Evolutionary conservation across 352 stramenopile species (phyloP).

Genomic region (Thraustochytrium striatum): DNA sequence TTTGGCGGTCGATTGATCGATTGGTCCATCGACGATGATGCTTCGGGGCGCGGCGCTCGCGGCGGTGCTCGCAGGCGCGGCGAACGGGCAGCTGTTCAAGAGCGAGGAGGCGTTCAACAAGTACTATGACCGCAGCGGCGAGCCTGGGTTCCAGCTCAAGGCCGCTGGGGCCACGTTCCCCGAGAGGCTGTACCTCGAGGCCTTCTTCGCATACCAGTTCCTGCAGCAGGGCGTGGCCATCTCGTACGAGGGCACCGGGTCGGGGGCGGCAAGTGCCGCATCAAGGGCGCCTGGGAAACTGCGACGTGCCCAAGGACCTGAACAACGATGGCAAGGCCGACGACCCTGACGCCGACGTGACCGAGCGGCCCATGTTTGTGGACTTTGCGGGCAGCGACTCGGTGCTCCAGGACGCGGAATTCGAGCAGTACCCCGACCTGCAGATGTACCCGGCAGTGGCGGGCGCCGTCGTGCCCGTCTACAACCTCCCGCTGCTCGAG

Average conservation of each 20-base stretch:
- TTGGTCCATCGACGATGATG: no score
- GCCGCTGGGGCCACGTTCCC: slow-evolving; percentile 34
- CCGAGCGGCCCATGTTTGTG: neutral
- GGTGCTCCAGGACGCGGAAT: slow-evolving; percentile 3
- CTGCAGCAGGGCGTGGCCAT: neutral
- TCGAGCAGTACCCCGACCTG: slow-evolving; percentile 14
- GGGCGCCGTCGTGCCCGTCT: slow-evolving; percentile 40
- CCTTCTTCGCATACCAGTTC: slow-evolving; percentile 36
- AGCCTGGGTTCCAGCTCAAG: neutral
- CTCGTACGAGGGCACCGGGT: neutral
- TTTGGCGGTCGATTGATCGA: no score
- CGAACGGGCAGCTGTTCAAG: no score
- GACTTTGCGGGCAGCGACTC: slow-evolving; percentile 39
- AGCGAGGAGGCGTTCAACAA: no score
- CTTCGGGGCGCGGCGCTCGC: no score
- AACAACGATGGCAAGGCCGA: neutral
- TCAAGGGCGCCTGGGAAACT: neutral
- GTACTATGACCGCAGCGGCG: no score
- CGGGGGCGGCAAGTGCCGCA: slow-evolving; percentile 22
- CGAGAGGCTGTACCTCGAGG: slow-evolving; percentile 19
- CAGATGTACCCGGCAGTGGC: slow-evolving; percentile 47
- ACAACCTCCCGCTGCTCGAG: slow-evolving; percentile 26
- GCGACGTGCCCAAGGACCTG: no score
- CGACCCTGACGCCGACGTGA: neutral
- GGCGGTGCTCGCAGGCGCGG: no score